Conservation (phyloP, 352 stramenopile genomes). For the Pythium rishiriense region DNA sequence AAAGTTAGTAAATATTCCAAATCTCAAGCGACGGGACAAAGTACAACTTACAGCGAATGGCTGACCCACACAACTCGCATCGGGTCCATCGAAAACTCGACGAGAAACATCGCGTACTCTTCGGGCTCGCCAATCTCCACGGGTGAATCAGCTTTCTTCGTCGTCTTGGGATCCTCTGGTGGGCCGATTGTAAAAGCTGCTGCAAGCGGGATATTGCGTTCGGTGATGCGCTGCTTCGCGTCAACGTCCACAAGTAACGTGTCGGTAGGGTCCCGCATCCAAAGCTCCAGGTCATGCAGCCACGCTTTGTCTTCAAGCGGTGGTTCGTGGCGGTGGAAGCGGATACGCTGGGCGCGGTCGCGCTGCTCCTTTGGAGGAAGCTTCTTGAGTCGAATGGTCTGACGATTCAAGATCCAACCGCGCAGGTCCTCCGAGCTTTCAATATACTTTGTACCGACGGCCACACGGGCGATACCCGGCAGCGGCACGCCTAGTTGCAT, state of each 20-base stretch:
- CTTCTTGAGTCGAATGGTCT: conserved; percentile 29
- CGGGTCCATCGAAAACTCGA: conserved; percentile 70
- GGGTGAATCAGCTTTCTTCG: conserved; percentile 3
- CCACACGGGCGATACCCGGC: conserved; percentile 36
- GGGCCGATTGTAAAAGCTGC: background rate
- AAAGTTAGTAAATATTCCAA: conserved; percentile 1
- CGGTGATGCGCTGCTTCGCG: conserved; percentile 38
- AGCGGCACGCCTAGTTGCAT: conserved; percentile 61
- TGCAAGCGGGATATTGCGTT: conserved; percentile 19
- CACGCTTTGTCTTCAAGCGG: conserved; percentile 15
- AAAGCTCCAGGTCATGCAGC: conserved; percentile 24
- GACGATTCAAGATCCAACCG: conserved; percentile 28
- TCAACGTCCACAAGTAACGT: conserved; percentile 25
- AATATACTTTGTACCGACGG: conserved; percentile 11
- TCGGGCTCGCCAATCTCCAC: conserved; percentile 15
- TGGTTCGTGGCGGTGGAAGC: conserved; percentile 3
- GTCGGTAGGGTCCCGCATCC: conserved; percentile 22
- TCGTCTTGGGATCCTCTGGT: conserved; percentile 7
- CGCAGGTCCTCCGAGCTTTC: conserved; percentile 23
- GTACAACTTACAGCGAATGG: conserved; percentile 50
- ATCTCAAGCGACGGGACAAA: background rate
- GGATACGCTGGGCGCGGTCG: conserved; percentile 2
- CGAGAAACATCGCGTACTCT: conserved; percentile 56
- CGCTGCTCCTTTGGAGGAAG: conserved; percentile 16
- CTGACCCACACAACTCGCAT: conserved; percentile 65